Evolutionary conservation across 2,329 filamentous ascomycete species (phyloP), one percentile per base, ranked within the genome.

Genomic region (Epichloe coenophiala): DNA sequence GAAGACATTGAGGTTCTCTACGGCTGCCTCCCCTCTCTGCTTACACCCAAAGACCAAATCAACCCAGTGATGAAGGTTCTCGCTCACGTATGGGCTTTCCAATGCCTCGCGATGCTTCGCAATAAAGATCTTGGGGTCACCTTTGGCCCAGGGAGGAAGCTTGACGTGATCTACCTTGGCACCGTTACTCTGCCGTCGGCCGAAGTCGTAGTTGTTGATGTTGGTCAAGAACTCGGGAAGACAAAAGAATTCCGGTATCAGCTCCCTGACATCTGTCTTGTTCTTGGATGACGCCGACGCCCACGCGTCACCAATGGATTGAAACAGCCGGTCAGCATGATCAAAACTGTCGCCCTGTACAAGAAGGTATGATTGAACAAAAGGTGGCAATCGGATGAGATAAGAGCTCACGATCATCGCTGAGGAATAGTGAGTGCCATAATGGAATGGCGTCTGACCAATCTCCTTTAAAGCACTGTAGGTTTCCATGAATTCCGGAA

Each of bases 341-440:
- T 98, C 93, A 62, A 97, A 98, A 39, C 80, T 88, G 5, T 91
- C 91, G n/a, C 93, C 93, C 65, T 98, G 93, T 2, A 98, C 77
- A 8, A 97, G 73, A 19, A 97, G 80, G 62, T 95, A 97, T 0
- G 93, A 95, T 59, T 97, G 88, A 23, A 96, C 91, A 63, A 97
- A 98, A 0, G 93, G 93, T 47, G 95, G 91, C 15, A 98, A 75
- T 17, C 93, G 84, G 60, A 98, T 96, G 40, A 98, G 76, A 61
- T 96, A 98, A 0, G 90, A 96, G 12, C 89, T 89, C 6, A 98
- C 93, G 53, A 95, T 96, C 93, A 97, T 98, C 7, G 93, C 93
- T 2, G 93, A 97, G 1, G 93, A 97, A 65, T 98, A 98, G 64
- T 98, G 94, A 0, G 94, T 98, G 17, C 93, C 93, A 58, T 97